Base-by-base conservation (phyloP, 306 rosid species). In the Quercus bicolor region DNA sequence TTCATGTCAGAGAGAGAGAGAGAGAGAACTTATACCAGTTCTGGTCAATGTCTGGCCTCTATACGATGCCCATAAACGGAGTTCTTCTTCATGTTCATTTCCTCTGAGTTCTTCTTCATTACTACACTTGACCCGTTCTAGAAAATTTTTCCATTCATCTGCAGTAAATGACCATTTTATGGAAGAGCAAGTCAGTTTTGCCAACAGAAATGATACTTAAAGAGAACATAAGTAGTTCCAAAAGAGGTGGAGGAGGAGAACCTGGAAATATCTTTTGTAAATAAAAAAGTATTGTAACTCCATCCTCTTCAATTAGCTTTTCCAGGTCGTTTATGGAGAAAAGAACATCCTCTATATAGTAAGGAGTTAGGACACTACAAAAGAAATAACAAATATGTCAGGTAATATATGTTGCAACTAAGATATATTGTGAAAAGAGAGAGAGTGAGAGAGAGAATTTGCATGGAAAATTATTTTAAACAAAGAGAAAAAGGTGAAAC, bases 261-360 rank as follows among this genome's bases (percentile, higher is more conserved):
- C 98, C 98, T 85, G 98, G 98, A 87, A 86, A 95, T 69, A 95
- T 95, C 87, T 95, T 95, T 84, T 92, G 96, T 88, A 95, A 86
- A 86, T 92, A 95, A 83, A 95, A 95, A 66, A 95, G 97, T 74
- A 92, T 91, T 56, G 98, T 92, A 72, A 95, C 97, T 59, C 98
- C 98, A 86, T 92, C 98, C 83, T 95, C 98, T 83, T 95, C 97
- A 64, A 91, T 95, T 78, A 33, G 81, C 87, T 64, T 48, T 77
- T 88, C 90, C 60, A 95, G 76, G 75, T 81, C 90, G 0, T 88
- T 81, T 5, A 75, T 68, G 71, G 98, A 92, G 90, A 92, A 92
- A 74, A 90, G 94, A 80, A 95, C 98, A 2, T 89, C 85, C 83
- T 95, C 98, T 9, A 28, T 62, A 74, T 28, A 81, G 91, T 95